phyloP scores from a whole-genome alignment of 2,329 filamentous ascomycete species.

The Colletotrichum sp. region DNA sequence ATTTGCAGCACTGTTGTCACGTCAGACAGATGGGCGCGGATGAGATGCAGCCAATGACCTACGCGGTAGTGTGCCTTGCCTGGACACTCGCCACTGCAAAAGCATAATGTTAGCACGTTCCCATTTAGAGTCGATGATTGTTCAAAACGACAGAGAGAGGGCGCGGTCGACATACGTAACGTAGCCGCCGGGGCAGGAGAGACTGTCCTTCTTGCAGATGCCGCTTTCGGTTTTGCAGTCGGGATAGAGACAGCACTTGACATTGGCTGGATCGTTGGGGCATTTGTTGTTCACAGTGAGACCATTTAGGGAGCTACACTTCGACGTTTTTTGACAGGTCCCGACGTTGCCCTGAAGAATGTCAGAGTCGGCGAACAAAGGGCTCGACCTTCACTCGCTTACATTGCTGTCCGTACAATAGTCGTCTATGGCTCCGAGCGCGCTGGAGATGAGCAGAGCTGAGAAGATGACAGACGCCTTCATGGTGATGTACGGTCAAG shows the following conservation, averaged over 20 bases:
- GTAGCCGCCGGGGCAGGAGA: conserved; percentile 12
- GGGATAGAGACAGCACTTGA: conserved; percentile 18
- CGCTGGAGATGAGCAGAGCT: neutral
- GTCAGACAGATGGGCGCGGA: neutral
- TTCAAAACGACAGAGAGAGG: neutral
- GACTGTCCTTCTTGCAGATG: conserved; percentile 9
- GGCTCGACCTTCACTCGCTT: neutral
- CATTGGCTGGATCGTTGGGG: conserved; percentile 12
- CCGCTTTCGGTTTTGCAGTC: conserved; percentile 7
- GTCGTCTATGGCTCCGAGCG: conserved; percentile 1
- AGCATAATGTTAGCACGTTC: neutral
- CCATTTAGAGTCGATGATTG: neutral
- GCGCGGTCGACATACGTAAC: neutral
- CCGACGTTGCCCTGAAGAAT: neutral
- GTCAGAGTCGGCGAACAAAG: neutral
- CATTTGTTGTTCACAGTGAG: conserved; percentile 6
- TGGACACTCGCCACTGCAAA: conserved; percentile 6
- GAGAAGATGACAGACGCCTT: neutral
- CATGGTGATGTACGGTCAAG: neutral
- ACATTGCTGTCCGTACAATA: conserved; percentile 14
- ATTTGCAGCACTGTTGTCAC: conserved; percentile 11
- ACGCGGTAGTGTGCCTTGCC: conserved; percentile 10
- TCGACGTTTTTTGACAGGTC: conserved; percentile 12
- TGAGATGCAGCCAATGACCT: neutral
- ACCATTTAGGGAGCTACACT: conserved; percentile 8